Evolutionary conservation across 1,284 basidiomycete species (phyloP).

Genomic region (Anthracocystis walkeri): DNA sequence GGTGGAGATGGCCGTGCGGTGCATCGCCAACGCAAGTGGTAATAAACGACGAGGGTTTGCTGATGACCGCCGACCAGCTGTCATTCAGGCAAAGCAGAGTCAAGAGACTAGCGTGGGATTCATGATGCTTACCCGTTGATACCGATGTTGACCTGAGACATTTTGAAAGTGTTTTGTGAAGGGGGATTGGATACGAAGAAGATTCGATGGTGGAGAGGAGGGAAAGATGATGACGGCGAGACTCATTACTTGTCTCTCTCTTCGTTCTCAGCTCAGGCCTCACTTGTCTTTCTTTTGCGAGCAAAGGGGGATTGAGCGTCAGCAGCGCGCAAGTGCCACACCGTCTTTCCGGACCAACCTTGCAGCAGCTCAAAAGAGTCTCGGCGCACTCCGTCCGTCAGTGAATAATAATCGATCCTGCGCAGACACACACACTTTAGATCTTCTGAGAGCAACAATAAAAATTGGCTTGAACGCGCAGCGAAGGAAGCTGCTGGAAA

Average conservation of each 20-base stretch:
- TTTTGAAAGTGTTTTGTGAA: conserved; percentile 30
- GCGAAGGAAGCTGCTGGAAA: conserved; percentile 31
- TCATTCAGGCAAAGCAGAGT: neutral
- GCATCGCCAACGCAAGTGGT: neutral
- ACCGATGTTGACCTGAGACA: conserved; percentile 61
- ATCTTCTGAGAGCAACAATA: no score
- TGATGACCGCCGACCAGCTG: neutral
- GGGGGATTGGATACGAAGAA: conserved; percentile 17
- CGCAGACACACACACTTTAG: neutral
- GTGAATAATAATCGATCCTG: conserved; percentile 20
- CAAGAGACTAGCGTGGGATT: neutral
- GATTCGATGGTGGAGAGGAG: conserved; percentile 37
- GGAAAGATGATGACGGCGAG: conserved; percentile 11
- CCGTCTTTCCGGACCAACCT: neutral
- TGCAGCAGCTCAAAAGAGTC: neutral
- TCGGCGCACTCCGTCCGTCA: neutral
- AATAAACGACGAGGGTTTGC: neutral
- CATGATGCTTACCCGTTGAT: conserved; percentile 64
- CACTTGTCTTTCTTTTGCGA: neutral
- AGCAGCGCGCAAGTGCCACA: neutral
- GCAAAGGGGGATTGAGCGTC: neutral
- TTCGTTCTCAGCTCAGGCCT: neutral
- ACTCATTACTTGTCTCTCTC: conserved; percentile 3
- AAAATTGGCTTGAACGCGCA: no score
- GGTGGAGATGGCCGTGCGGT: neutral